Percentiles rank a stretch among this genome's conserved stretches.
Evolutionary conservation across 1,139 yeast genomes (phyloP).

Genomic region (Barnettozyma hawaiiensis): DNA sequence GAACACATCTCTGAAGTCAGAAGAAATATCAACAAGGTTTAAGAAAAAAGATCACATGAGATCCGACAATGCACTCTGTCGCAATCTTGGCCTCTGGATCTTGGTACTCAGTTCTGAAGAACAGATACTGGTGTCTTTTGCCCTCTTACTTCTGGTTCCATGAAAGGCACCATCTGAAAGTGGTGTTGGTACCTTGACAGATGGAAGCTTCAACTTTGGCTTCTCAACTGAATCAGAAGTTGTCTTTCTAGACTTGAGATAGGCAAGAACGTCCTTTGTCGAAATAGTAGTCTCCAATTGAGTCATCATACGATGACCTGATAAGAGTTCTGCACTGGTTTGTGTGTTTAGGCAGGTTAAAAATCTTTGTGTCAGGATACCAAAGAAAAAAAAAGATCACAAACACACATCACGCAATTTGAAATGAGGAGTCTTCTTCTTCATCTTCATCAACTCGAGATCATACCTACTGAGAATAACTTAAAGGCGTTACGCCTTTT

Average conservation of each 20-base stretch:
- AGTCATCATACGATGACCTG: too few relatives aligned
- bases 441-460: too few relatives aligned
- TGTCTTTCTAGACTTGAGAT: background rate
- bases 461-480: too few relatives aligned
- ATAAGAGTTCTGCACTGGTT: too few relatives aligned
- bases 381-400: too few relatives aligned
- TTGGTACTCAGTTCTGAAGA: background rate
- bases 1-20: constrained; percentile 19
- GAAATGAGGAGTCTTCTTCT: too few relatives aligned
- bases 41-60: background rate
- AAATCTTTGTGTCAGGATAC: too few relatives aligned
- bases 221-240: background rate
- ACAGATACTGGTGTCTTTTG: background rate
- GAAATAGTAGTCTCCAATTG: background rate
- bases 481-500: too few relatives aligned
- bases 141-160: background rate
- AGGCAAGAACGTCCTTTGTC: background rate
- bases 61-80: background rate
- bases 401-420: too few relatives aligned
- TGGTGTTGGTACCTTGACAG: background rate
- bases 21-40: constrained; percentile 7
- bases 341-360: too few relatives aligned
- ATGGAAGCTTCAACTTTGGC: background rate
- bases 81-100: background rate
- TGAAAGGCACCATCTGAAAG: background rate